Evolutionary conservation across 768 basidiomycete genomes (phyloP).

Genomic region (Boletus barrowsii): DNA sequence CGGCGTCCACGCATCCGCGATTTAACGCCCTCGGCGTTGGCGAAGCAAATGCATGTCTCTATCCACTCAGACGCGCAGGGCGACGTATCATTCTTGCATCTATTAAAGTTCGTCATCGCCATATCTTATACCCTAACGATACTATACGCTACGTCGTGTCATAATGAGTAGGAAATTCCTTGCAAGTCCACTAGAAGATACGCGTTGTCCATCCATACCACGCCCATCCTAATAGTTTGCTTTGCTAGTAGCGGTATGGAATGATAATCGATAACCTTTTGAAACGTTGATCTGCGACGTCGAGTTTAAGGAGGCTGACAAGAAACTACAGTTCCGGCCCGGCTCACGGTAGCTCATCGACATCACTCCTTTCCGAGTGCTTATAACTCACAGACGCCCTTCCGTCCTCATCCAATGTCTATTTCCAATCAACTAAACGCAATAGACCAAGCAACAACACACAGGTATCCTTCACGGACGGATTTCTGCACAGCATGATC

Average conservation of each 20-base stretch:
- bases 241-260: background rate
- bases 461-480: constrained; percentile 24
- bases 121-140: background rate
- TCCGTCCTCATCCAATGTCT: background rate
- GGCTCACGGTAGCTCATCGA: too few species aligned
- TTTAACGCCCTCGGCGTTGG: background rate
- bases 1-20: background rate
- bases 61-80: background rate
- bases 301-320: too few species aligned
- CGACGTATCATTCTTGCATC: background rate
- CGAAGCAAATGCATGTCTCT: background rate
- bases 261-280: too few species aligned
- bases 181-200: background rate
- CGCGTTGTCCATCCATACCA: background rate
- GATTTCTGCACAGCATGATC: constrained; percentile 26
- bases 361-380: too few species aligned
- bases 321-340: too few species aligned
- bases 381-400: too few species aligned
- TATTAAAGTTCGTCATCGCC: too few species aligned
- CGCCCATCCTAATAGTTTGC: background rate
- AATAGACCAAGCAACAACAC: constrained; percentile 21
- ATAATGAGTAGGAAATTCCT: background rate
- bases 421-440: constrained; percentile 32
- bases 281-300: too few species aligned
- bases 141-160: background rate